Conservation (phyloP, 2,329 filamentous ascomycete genomes). For the Berkeleyomyces rouxiae region DNA sequence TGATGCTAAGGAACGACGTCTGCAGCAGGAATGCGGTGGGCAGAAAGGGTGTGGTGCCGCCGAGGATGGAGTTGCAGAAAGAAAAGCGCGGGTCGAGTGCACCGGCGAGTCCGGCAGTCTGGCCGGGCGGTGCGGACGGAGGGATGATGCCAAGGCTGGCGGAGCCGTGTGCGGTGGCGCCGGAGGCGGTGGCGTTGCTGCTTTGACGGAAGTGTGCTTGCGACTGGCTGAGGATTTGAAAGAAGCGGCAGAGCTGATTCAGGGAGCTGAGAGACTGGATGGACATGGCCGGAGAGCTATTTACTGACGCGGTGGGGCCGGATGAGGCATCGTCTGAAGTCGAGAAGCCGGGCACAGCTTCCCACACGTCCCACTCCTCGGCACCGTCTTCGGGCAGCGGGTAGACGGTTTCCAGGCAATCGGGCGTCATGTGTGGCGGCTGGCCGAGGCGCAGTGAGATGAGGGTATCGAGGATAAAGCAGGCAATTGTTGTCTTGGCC, state of each 20-base stretch:
- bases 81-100: slow-evolving; percentile 22
- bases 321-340: not conserved
- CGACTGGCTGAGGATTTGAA: slow-evolving; percentile 21
- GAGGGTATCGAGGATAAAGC: slow-evolving; percentile 45
- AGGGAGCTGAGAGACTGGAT: slow-evolving; percentile 25
- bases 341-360: slow-evolving; percentile 29
- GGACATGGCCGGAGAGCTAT: slow-evolving; percentile 16
- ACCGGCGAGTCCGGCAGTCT: slow-evolving; percentile 18
- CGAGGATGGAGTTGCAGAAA: slow-evolving; percentile 25
- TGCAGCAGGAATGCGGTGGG: slow-evolving; percentile 25
- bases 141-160: slow-evolving; percentile 11
- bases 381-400: slow-evolving; percentile 46
- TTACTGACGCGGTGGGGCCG: not conserved
- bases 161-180: slow-evolving; percentile 2
- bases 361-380: slow-evolving; percentile 63
- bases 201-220: slow-evolving; percentile 4
- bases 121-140: slow-evolving; percentile 15
- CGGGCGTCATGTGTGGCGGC: slow-evolving; percentile 32
- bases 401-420: slow-evolving; percentile 29
- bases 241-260: slow-evolving; percentile 26
- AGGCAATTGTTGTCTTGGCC: slow-evolving; percentile 28
- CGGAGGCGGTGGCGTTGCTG: not conserved
- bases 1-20: slow-evolving; percentile 24
- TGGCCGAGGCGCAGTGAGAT: slow-evolving; percentile 35
- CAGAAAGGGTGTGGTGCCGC: slow-evolving; percentile 20